These are phyloP conservation scores for Syzygium syzygioides DNA, from an alignment of 441 rosid species.

Conservation along the genomic window DNA sequence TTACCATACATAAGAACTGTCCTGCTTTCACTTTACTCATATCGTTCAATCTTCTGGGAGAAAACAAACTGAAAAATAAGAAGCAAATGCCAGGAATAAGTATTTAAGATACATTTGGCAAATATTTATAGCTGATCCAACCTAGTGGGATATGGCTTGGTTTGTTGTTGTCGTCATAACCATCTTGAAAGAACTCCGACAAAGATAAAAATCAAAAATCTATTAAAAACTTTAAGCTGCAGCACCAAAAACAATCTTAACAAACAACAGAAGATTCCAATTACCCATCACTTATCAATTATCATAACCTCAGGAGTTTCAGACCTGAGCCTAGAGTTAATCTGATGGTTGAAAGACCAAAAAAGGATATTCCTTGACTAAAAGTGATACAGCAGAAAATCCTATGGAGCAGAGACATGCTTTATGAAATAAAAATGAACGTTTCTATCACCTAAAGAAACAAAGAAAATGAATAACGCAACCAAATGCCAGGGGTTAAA, in stretches of 20 bases:
- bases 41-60: not conserved
- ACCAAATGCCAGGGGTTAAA: not conserved
- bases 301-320: not conserved
- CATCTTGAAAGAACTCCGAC: not conserved
- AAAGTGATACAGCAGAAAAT: not conserved
- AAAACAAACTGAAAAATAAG: not conserved
- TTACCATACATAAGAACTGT: not conserved
- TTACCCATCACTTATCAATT: not conserved
- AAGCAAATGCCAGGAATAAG: not conserved
- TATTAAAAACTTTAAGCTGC: fast-evolving
- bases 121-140: not conserved
- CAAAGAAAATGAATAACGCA: not conserved
- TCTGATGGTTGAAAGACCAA: not conserved
- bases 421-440: not conserved
- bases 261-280: not conserved
- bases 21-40: not conserved
- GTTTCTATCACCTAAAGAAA: not conserved
- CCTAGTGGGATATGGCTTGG: not conserved
- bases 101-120: not conserved
- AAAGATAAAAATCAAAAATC: not conserved
- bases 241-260: not conserved
- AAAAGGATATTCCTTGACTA: not conserved
- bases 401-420: not conserved
- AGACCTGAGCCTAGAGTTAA: not conserved
- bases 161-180: not conserved